A percentile compares a stretch with the other conserved stretches of the same genome.
Evolutionary conservation across 2,329 filamentous ascomycete species (phyloP).

Genomic region (Knufia petricola): DNA sequence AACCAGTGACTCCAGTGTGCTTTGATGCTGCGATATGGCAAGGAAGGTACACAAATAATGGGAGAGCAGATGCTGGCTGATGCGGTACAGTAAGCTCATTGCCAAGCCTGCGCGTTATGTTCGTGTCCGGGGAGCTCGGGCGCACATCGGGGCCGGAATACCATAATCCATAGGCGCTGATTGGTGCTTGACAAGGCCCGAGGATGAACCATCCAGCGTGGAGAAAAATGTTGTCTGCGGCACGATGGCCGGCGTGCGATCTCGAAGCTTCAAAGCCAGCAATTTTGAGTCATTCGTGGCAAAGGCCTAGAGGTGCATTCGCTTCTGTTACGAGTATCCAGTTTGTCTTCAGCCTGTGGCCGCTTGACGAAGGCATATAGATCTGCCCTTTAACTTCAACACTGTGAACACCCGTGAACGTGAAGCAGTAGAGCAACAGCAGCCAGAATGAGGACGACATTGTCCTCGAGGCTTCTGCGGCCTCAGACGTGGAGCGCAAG

Average conservation of each 20-base stretch:
- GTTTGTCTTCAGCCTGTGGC: too few relatives aligned
- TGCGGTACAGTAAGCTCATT: too few relatives aligned
- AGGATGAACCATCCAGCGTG: not conserved
- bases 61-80: too few relatives aligned
- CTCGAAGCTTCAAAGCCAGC: not conserved
- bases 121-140: too few relatives aligned
- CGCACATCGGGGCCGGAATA: too few relatives aligned
- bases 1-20: too few relatives aligned
- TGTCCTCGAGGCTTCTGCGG: constrained; percentile 3
- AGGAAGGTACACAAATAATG: too few relatives aligned
- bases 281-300: not conserved
- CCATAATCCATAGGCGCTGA: not conserved
- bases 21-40: too few relatives aligned
- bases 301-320: not conserved
- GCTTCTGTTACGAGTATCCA: not conserved
- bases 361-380: too few relatives aligned
- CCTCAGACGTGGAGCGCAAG: not conserved
- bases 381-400: too few relatives aligned
- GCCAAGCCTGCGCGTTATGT: too few relatives aligned
- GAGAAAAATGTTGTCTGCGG: constrained; percentile 3
- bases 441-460: not conserved
- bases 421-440: not conserved
- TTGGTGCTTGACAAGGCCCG: not conserved
- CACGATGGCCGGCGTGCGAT: not conserved
- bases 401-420: too few relatives aligned